Evolutionary conservation across 2,329 filamentous ascomycete genomes (phyloP).

Genomic region (Rutstroemia sp.): DNA sequence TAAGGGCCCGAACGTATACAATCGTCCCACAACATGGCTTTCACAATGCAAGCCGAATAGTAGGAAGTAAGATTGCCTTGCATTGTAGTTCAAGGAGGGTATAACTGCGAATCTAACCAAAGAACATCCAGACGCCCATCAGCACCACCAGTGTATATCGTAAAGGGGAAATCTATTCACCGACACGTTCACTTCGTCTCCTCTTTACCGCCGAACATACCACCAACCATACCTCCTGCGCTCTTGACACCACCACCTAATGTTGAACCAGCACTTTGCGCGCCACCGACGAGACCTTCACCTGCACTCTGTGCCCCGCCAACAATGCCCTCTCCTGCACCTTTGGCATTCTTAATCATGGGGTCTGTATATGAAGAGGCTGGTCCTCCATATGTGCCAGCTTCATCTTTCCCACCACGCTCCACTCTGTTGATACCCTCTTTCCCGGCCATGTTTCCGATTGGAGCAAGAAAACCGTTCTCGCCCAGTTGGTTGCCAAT

Average conservation of each 20-base stretch:
- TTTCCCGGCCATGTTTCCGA: constrained; percentile 54
- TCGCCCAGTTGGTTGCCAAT: constrained; percentile 55
- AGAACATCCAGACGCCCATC: no score
- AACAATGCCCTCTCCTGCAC: constrained; percentile 1
- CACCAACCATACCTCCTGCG: constrained; percentile 11
- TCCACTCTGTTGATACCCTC: constrained; percentile 61
- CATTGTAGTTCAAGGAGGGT: no score
- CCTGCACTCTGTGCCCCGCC: constrained; percentile 12
- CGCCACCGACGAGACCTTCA: constrained; percentile 1
- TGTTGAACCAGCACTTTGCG: constrained; percentile 10
- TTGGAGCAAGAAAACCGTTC: constrained; percentile 56
- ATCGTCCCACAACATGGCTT: no score
- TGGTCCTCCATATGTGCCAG: constrained; percentile 38
- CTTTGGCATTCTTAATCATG: constrained; percentile 9
- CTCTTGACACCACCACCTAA: constrained; percentile 12
- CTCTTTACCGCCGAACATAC: constrained; percentile 9
- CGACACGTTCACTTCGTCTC: neutral
- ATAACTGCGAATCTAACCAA: no score
- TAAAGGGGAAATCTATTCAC: neutral
- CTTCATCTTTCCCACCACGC: constrained; percentile 55
- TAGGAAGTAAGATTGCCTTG: no score
- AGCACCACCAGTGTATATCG: neutral
- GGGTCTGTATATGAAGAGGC: neutral
- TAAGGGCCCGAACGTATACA: no score
- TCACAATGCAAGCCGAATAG: no score